Evolutionary conservation across 345 rosid species (phyloP).

Genomic region (Combretum micranthum): DNA sequence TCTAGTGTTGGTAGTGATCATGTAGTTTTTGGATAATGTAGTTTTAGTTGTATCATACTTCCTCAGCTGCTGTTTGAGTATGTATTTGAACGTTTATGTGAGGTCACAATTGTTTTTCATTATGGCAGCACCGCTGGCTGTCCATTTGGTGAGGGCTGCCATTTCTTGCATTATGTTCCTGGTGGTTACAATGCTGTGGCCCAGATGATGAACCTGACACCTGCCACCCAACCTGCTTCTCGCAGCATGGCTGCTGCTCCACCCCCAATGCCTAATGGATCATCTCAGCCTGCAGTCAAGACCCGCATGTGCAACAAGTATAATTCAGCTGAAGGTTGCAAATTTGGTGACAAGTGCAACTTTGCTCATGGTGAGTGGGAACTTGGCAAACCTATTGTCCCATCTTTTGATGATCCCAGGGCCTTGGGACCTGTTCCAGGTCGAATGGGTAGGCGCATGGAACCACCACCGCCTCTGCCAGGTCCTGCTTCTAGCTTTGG

Average conservation of each 20-base stretch:
- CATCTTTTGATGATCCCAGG: slow-evolving; percentile 57
- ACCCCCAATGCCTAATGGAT: slow-evolving; percentile 46
- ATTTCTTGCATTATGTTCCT: slow-evolving; percentile 91
- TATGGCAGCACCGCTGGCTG: slow-evolving; percentile 89
- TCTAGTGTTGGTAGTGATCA: no score
- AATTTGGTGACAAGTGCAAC: slow-evolving; percentile 77
- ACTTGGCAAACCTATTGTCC: slow-evolving; percentile 49
- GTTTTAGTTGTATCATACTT: not conserved
- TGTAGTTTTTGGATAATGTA: not conserved
- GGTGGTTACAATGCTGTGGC: slow-evolving; percentile 87
- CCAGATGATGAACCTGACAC: slow-evolving; percentile 60
- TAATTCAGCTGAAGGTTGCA: slow-evolving; percentile 78
- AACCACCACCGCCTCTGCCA: slow-evolving; percentile 29
- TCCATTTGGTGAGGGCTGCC: slow-evolving; percentile 97
- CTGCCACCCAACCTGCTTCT: slow-evolving; percentile 40
- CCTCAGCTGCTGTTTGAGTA: not conserved
- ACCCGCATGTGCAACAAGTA: slow-evolving; percentile 60
- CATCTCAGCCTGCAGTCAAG: slow-evolving; percentile 54
- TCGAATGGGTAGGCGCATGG: slow-evolving; percentile 47
- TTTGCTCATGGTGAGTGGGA: slow-evolving; percentile 89
- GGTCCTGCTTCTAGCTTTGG: slow-evolving; percentile 81
- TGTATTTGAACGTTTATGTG: not conserved
- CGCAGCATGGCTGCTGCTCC: slow-evolving; percentile 48
- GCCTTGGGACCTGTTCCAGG: slow-evolving; percentile 31
- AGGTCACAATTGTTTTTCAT: not conserved